Conservation (phyloP, 2,329 filamentous ascomycete species). For the Nakataea oryzae region DNA sequence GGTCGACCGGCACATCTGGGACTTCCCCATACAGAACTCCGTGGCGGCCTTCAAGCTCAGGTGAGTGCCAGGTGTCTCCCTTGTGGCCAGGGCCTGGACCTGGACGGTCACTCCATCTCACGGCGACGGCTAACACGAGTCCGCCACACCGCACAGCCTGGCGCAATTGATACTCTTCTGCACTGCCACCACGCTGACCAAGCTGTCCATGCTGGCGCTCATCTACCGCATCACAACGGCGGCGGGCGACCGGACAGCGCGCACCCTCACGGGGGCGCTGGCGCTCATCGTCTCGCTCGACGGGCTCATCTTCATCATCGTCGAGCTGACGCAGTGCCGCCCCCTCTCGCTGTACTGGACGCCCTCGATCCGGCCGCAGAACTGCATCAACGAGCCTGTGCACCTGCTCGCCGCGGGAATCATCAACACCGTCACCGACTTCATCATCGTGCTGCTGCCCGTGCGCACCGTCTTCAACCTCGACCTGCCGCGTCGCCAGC, state of each 20-base stretch:
- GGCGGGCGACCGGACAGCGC: slow-evolving; percentile 18
- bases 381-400: slow-evolving; percentile 36
- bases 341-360: slow-evolving; percentile 28
- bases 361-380: slow-evolving; percentile 17
- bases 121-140: not conserved
- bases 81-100: not conserved
- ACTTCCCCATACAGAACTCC: slow-evolving; percentile 14
- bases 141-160: slow-evolving; percentile 12
- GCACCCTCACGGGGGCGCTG: slow-evolving; percentile 18
- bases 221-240: slow-evolving; percentile 22
- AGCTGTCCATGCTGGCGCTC: slow-evolving; percentile 28
- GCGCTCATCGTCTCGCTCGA: slow-evolving; percentile 18
- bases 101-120: not conserved
- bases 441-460: slow-evolving; percentile 41
- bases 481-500: slow-evolving; percentile 34
- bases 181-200: slow-evolving; percentile 25
- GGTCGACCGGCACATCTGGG: slow-evolving; percentile 23
- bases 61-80: slow-evolving; percentile 11
- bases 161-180: slow-evolving; percentile 24
- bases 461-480: slow-evolving; percentile 33
- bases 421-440: slow-evolving; percentile 49
- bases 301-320: slow-evolving; percentile 22
- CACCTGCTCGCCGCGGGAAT: slow-evolving; percentile 44
- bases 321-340: slow-evolving; percentile 27
- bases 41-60: slow-evolving; percentile 15